A percentile compares a stretch with the other conserved stretches of the same genome.
phyloP scores from a whole-genome alignment of 371 early-diverging fungal species.

The Nematocida sp. region DNA sequence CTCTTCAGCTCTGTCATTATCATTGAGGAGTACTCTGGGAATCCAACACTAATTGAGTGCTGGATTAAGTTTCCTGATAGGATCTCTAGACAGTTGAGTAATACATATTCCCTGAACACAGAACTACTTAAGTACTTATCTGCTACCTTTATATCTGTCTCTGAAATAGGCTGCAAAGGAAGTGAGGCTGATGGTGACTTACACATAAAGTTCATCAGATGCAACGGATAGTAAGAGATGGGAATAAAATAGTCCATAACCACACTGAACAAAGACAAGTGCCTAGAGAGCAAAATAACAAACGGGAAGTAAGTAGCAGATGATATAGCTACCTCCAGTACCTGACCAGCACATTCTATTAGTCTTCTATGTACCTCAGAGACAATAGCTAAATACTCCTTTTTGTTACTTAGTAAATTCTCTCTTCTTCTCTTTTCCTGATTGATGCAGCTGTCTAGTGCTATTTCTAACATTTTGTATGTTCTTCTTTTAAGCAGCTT shows the following conservation, averaged over 20 bases:
- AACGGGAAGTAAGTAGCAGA: slow-evolving; percentile 16
- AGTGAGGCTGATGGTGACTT: slow-evolving; percentile 6
- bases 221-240: slow-evolving; percentile 19
- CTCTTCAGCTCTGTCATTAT: slow-evolving; percentile 24
- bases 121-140: slow-evolving; percentile 23
- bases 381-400: not conserved
- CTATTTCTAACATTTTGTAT: not conserved
- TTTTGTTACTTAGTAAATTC: not conserved
- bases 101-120: slow-evolving; percentile 20
- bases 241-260: slow-evolving; percentile 20
- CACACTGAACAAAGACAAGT: not conserved
- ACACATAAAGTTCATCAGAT: slow-evolving; percentile 29
- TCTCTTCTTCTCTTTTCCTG: slow-evolving; percentile 11
- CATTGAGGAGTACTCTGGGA: slow-evolving; percentile 22
- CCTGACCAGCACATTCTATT: not conserved
- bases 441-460: not conserved
- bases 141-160: slow-evolving; percentile 3
- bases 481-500: slow-evolving; percentile 19
- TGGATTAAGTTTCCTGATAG: not conserved
- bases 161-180: slow-evolving; percentile 14
- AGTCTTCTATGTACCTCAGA: not conserved
- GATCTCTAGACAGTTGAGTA: slow-evolving; percentile 21
- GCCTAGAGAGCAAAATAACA: not conserved
- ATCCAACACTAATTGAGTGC: slow-evolving; percentile 7
- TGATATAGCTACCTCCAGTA: slow-evolving; percentile 8